Base-by-base conservation (phyloP, 2,329 filamentous ascomycete genomes). In the Westerdykella aurantiaca region DNA sequence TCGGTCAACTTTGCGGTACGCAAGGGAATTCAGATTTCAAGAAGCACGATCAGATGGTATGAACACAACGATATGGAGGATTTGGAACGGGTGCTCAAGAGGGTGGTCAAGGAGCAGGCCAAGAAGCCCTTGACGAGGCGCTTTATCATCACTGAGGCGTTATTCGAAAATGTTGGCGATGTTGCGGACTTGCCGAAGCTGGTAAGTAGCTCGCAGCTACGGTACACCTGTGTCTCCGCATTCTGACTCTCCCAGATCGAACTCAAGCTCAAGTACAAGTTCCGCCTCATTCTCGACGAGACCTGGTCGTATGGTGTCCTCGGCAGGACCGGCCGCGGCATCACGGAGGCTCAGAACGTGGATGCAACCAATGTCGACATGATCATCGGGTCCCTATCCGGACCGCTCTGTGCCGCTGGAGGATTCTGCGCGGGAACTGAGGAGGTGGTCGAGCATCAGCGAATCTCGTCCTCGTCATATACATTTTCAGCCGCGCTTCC, bases 21-120 rank as follows among this genome's bases (percentile, higher is more conserved):
- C 42, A 95, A 95, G 69, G 94, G 93, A 31, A 79, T 98, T 6
- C 89, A 98, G 71, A 88, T 95, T 46, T 93, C 86, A 21, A 79
- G 93, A 48, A 95, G 90, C 71, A 91, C 81, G 43, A 87, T 98
- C 50, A 79, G 83, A 48, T 98, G 91, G 89, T 98, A 86, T 68
- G 84, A 95, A 56, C 93, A 98, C 68, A 93, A 94, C 63, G 88
- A 98, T 62, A 89, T 96, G 86, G 85, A 89, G 39, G 91, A 97
- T 65, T 70, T 98, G 51, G 88, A 97, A 67, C 76, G 81, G 23
- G 86, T 94, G 22, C 79, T 98, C 71, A 80, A 84, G 61, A 87
- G 86, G 63, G 83, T 97, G 25, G 85, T 84, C 25, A 86, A 90
- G 68, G 91, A 97, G 66, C 89, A 95, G 71, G 81, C 83, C 44